Percentiles rank a stretch among this genome's conserved stretches.
phyloP scores from a whole-genome alignment of 2,329 filamentous ascomycete genomes.

The Xylariaceae sp. region DNA sequence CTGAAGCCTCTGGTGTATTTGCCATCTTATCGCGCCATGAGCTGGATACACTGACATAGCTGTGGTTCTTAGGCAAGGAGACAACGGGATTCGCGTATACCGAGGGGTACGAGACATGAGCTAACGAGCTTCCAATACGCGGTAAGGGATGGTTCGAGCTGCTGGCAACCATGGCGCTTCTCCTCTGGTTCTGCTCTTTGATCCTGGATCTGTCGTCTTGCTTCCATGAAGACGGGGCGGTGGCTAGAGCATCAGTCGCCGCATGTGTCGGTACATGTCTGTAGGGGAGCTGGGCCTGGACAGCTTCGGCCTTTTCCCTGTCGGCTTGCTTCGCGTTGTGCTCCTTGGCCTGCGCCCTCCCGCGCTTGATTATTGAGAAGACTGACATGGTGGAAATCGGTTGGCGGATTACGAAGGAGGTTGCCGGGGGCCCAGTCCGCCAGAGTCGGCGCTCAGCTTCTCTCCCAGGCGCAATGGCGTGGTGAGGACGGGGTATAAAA shows the following conservation, averaged over 20 bases:
- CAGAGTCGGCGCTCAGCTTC: slow-evolving; percentile 2
- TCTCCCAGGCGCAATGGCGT: neutral
- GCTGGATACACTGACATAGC: slow-evolving; percentile 37
- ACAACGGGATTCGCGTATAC: slow-evolving; percentile 37
- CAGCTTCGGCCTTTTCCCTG: slow-evolving; percentile 40
- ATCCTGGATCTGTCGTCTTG: slow-evolving; percentile 44
- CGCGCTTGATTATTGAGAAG: slow-evolving; percentile 22
- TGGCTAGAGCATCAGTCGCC: slow-evolving; percentile 51
- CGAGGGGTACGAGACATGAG: slow-evolving; percentile 43
- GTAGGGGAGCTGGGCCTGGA: slow-evolving; percentile 42
- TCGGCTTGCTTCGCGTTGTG: slow-evolving; percentile 45
- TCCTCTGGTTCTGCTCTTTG: slow-evolving; percentile 45
- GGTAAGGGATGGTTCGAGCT: slow-evolving; percentile 33
- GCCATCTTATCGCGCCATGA: slow-evolving; percentile 22
- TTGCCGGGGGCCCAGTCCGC: neutral
- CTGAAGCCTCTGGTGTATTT: slow-evolving; percentile 17
- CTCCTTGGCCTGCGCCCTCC: slow-evolving; percentile 48
- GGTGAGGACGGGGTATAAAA: neutral
- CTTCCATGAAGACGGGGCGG: slow-evolving; percentile 49
- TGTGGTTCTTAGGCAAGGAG: slow-evolving; percentile 40
- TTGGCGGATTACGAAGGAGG: neutral
- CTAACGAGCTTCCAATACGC: slow-evolving; percentile 45
- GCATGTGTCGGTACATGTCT: slow-evolving; percentile 59
- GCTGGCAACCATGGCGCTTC: slow-evolving; percentile 44
- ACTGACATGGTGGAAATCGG: slow-evolving; percentile 15